A percentile compares a stretch with the other conserved stretches of the same genome.
Conservation (phyloP, 257 asterid genomes). For the Knoxia roxburghii region DNA sequence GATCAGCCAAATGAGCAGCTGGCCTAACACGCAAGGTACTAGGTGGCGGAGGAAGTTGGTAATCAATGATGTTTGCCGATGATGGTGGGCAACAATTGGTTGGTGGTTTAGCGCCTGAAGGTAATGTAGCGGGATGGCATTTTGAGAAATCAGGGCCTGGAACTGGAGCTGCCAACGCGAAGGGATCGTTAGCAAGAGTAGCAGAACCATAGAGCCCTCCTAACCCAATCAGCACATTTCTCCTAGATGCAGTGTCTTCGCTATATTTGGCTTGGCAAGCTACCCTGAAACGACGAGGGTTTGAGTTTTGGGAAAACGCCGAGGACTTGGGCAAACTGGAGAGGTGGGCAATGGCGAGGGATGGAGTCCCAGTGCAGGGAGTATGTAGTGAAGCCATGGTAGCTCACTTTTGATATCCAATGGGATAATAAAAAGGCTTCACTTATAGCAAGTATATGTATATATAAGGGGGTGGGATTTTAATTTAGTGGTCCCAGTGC, state of each 20-base stretch:
- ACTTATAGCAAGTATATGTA: no score
- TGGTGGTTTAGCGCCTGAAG: constrained; percentile 41
- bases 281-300: no score
- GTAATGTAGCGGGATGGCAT: constrained; percentile 70
- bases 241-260: constrained; percentile 19
- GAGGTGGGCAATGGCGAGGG: no score
- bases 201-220: constrained; percentile 73
- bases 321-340: no score
- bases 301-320: no score
- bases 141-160: constrained; percentile 57
- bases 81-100: constrained; percentile 75
- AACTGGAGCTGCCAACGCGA: constrained; percentile 55
- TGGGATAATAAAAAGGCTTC: no score
- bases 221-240: constrained; percentile 54
- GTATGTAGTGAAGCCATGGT: no score
- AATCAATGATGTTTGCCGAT: constrained; percentile 33
- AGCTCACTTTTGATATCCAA: no score
- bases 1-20: constrained; percentile 60
- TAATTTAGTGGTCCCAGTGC: no score
- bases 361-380: no score
- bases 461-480: no score
- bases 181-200: constrained; percentile 33
- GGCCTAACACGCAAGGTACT: constrained; percentile 52
- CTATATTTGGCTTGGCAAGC: background rate
- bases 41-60: constrained; percentile 38